Base-by-base conservation (phyloP, 371 early-diverging fungal genomes). In the Circinella minor region DNA sequence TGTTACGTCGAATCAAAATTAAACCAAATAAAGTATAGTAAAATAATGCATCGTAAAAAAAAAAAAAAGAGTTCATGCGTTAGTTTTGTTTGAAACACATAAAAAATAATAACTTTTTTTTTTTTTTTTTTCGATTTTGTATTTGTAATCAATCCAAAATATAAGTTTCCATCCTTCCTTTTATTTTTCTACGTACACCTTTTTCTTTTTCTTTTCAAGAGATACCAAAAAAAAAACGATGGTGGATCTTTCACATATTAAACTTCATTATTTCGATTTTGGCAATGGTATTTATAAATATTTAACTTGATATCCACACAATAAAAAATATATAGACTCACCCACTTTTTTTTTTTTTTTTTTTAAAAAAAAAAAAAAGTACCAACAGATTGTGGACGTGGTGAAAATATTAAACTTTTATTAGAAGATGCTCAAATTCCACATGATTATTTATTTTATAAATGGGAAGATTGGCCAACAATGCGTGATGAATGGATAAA, bases 261-360 rank as follows among this genome's bases (percentile, higher is more conserved):
- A 57, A 27, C 57, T 57, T 14, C 14, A 57, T 34, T 57, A 57
- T n/a, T 57, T 57, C 27, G 57, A 57, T 57, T 57, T 57, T 34
- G 34, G 14, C 20, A 57, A 57, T 34, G 34, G 57, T 55, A 36
- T 9, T 4, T 39, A 39, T n/a, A n/a, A n/a, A n/a, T n/a, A n/a
- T n/a, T n/a, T n/a, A n/a, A n/a, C n/a, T n/a, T n/a, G n/a, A n/a
- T n/a, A n/a, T n/a, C n/a, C 47, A 15, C 9, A 15, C 47, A 47
- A 47, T 47, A 47, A 47, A 47, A 9, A 47, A 47, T 1, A 47
- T 1, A 47, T 1, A 11, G 11, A 47, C 47, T 47, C 27, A 27
- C 27, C 27, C 27, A 27, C 27, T 27, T 27, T 27, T 27, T 27
- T 27, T 27, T 27, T 27, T 27, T 43, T 3, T 1, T 43, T 2